phyloP scores from a whole-genome alignment of 768 basidiomycete genomes.

The Cantharellus cinnabarinus region DNA sequence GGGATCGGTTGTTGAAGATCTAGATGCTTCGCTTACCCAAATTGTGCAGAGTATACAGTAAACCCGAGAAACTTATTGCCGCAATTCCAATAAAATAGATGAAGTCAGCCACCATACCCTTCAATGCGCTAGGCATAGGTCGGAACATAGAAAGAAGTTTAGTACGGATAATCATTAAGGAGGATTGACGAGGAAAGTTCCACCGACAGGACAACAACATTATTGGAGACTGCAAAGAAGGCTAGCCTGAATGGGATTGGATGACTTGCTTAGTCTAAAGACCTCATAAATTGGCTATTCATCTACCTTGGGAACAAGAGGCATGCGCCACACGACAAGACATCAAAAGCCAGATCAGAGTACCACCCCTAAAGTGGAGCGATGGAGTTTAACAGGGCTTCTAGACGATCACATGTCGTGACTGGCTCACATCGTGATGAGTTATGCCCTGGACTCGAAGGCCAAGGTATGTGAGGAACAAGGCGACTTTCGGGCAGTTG shows the following conservation, averaged over 20 bases:
- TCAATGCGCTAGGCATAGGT: constrained; percentile 33
- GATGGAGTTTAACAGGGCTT: neutral
- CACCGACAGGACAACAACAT: constrained; percentile 54
- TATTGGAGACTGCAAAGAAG: constrained; percentile 62
- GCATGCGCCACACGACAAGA: constrained; percentile 68
- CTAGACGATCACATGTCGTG: neutral
- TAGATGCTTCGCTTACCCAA: constrained; percentile 19
- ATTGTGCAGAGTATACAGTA: constrained; percentile 34
- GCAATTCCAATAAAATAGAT: constrained; percentile 6
- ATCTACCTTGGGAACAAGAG: constrained; percentile 62
- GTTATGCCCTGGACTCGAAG: constrained; percentile 46
- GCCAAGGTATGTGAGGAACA: constrained; percentile 47
- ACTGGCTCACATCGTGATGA: constrained; percentile 19
- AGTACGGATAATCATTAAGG: neutral
- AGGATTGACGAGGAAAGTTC: neutral
- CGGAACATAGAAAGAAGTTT: neutral
- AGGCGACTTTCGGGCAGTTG: constrained; percentile 18
- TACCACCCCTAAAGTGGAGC: constrained; percentile 4
- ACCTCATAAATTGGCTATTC: constrained; percentile 1
- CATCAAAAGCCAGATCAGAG: constrained; percentile 57
- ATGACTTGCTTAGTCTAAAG: neutral
- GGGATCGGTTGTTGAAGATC: neutral
- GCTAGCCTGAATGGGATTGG: constrained; percentile 29
- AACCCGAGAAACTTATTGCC: constrained; percentile 34
- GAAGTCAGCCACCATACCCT: constrained; percentile 45